phyloP scores from a whole-genome alignment of 768 basidiomycete species.

The Pisolithus microcarpus region DNA sequence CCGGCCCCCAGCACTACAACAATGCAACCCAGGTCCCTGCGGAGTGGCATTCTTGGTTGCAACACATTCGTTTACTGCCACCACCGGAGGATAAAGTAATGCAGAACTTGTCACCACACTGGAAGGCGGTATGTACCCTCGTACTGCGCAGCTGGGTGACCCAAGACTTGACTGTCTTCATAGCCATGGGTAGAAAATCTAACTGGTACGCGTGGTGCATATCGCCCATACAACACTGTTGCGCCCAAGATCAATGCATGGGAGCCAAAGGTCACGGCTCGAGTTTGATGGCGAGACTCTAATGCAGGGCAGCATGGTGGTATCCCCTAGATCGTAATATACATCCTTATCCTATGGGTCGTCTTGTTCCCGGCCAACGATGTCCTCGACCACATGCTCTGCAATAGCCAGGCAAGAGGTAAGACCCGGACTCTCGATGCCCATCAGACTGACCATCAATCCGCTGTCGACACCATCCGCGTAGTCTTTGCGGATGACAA shows the following conservation, averaged over 20 bases:
- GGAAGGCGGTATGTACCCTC: slow-evolving; percentile 68
- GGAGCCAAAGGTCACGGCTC: slow-evolving; percentile 64
- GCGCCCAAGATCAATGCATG: slow-evolving; percentile 77
- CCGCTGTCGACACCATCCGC: slow-evolving; percentile 30
- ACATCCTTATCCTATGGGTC: not conserved
- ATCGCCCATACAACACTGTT: slow-evolving; percentile 81
- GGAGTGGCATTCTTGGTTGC: slow-evolving; percentile 96
- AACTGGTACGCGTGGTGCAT: slow-evolving; percentile 90
- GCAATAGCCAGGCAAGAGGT: slow-evolving; percentile 85
- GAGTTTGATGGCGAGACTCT: slow-evolving; percentile 23
- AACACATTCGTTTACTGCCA: slow-evolving; percentile 79
- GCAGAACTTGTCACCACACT: slow-evolving; percentile 61
- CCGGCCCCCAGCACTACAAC: slow-evolving; percentile 55
- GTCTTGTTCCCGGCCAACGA: slow-evolving; percentile 26
- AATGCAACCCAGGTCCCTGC: slow-evolving; percentile 92
- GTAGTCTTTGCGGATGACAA: slow-evolving; percentile 62
- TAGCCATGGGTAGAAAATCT: slow-evolving; percentile 84
- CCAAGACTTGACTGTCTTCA: not conserved
- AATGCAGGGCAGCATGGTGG: not conserved
- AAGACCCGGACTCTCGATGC: slow-evolving; percentile 90
- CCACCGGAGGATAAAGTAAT: slow-evolving; percentile 72
- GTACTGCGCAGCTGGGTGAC: not conserved
- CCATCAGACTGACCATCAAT: slow-evolving; percentile 73
- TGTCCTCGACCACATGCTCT: slow-evolving; percentile 65
- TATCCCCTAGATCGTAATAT: not conserved